Percentiles rank a stretch among this genome's conserved stretches.
Evolutionary conservation across 176 grass and related monocot species (phyloP).

Genomic region (Avena insularis): DNA sequence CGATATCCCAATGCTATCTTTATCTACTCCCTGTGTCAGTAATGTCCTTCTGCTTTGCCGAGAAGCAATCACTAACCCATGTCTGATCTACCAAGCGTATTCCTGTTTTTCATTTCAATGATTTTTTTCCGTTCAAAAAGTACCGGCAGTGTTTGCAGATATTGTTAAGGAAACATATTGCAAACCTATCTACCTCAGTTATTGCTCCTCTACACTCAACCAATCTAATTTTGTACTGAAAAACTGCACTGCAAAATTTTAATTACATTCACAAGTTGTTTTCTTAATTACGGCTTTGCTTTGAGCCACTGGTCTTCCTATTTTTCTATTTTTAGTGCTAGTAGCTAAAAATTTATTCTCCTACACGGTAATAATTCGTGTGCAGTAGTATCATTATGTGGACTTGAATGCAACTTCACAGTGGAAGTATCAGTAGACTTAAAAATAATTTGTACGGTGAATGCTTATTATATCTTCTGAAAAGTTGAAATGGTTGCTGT

Average conservation of each 20-base stretch:
- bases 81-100: neutral
- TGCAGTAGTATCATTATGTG: neutral
- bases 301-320: neutral
- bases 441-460: neutral
- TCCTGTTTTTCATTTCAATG: neutral
- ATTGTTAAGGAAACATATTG: neutral
- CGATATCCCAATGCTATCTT: neutral
- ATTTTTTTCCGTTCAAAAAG: neutral
- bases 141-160: neutral
- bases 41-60: neutral
- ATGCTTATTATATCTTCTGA: conserved; percentile 4
- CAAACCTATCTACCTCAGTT: neutral
- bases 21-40: neutral
- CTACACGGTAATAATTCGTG: neutral
- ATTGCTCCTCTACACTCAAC: neutral
- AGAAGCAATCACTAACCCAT: too few relatives aligned
- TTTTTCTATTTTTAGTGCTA: neutral
- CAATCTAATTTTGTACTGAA: neutral
- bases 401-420: conserved; percentile 2
- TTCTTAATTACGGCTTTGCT: neutral
- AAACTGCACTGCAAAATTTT: conserved; percentile 5
- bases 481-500: neutral
- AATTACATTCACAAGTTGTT: neutral
- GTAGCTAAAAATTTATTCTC: neutral
- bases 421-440: neutral